Evolutionary conservation across 306 rosid genomes (phyloP).

Genomic region (Pueraria montana): DNA sequence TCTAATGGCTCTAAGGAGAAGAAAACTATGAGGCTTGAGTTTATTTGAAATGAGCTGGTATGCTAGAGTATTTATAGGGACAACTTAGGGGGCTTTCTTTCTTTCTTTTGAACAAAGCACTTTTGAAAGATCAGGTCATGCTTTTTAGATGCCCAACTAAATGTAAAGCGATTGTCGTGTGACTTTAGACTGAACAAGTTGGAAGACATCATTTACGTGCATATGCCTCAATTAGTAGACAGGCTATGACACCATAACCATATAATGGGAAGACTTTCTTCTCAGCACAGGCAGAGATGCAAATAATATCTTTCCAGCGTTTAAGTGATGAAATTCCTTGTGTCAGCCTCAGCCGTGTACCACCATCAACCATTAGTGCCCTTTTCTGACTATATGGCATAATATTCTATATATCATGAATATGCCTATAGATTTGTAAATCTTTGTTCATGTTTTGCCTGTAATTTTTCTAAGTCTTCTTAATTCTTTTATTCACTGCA

Average conservation of each 20-base stretch:
- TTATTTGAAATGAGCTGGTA: constrained; percentile 61
- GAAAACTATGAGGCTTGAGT: constrained; percentile 55
- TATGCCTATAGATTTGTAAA: constrained; percentile 8
- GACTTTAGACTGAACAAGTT: constrained; percentile 58
- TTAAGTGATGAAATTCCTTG: constrained; percentile 22
- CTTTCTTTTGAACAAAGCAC: constrained; percentile 62
- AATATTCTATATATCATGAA: background rate
- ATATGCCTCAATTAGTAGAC: constrained; percentile 54
- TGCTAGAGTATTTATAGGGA: constrained; percentile 85
- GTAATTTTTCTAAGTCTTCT: background rate
- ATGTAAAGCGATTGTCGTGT: constrained; percentile 47
- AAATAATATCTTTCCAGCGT: constrained; percentile 42
- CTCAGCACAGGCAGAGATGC: constrained; percentile 37
- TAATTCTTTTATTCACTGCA: background rate
- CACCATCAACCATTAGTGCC: background rate
- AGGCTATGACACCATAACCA: constrained; percentile 42
- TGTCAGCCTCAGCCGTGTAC: constrained; percentile 54
- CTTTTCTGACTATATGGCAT: background rate
- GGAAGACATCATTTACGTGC: constrained; percentile 52
- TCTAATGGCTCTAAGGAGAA: constrained; percentile 51
- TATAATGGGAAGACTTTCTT: constrained; percentile 47
- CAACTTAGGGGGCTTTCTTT: constrained; percentile 20
- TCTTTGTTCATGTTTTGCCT: background rate
- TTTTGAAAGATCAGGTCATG: constrained; percentile 56
- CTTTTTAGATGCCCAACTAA: constrained; percentile 79